Percentiles rank a stretch among this genome's conserved stretches.
These are phyloP conservation scores for Penicillium verrucosum DNA, from an alignment of 2,329 filamentous ascomycete species.

Conservation along the genomic window DNA sequence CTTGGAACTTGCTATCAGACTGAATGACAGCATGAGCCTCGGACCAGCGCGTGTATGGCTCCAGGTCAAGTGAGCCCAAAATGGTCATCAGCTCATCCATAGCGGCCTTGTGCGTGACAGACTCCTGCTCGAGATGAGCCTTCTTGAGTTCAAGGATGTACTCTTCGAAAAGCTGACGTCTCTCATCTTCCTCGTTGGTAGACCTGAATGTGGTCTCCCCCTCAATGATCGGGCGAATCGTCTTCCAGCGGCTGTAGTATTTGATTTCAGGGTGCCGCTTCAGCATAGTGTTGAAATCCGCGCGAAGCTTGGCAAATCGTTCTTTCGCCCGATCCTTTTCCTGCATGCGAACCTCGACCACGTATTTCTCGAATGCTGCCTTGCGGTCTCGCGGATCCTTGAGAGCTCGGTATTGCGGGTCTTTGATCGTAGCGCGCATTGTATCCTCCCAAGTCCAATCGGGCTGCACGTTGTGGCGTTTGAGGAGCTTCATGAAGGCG, in stretches of 20 bases:
- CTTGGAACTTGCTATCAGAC: constrained; percentile 71
- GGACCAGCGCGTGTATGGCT: constrained; percentile 92
- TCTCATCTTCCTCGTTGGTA: constrained; percentile 81
- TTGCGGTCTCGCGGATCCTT: constrained; percentile 90
- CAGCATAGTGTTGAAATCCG: constrained; percentile 95
- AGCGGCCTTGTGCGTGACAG: constrained; percentile 69
- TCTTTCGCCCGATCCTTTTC: constrained; percentile 95
- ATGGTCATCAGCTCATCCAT: constrained; percentile 79
- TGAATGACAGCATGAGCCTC: constrained; percentile 82
- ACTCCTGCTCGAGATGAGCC: constrained; percentile 71
- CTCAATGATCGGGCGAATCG: constrained; percentile 87
- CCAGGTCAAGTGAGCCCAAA: constrained; percentile 74
- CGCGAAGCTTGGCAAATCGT: constrained; percentile 81
- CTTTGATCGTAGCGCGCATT: constrained; percentile 79
- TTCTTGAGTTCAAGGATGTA: constrained; percentile 85
- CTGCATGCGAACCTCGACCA: constrained; percentile 80
- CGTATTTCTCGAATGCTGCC: constrained; percentile 91
- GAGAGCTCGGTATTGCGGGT: constrained; percentile 87
- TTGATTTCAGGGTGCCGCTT: constrained; percentile 96
- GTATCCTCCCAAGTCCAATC: constrained; percentile 93
- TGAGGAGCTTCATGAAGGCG: constrained; percentile 87
- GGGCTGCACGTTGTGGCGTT: constrained; percentile 77
- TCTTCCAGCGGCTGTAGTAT: constrained; percentile 96
- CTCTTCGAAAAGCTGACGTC: constrained; percentile 87
- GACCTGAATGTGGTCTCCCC: constrained; percentile 93